Evolutionary conservation across 768 basidiomycete species (phyloP), one percentile per base, ranked within the genome.

Genomic region (Tricholoma sp.): DNA sequence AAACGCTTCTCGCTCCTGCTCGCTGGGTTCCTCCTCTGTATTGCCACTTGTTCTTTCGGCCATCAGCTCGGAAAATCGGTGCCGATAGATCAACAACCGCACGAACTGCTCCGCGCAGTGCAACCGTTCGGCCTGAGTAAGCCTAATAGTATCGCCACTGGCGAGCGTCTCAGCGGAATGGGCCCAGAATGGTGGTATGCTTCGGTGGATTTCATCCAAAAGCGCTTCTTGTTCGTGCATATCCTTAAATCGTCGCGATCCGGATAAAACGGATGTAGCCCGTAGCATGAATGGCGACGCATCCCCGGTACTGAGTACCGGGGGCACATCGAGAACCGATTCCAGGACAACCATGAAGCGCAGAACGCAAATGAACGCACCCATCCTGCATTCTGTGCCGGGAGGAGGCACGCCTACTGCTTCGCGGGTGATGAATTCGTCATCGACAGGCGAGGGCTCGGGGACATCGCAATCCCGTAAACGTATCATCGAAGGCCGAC

Each of bases 401-500:
- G 80, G 75, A 2, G 91, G 85, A 51, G 92, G 91, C 2, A 78
- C 69, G 14, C 77, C 78, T 41, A 89, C 71, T 21, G 82, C 81
- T 12, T 94, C 93, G 31, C 77, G 81, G 1, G 91, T 87, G 61
- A 96, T 88, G 68, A 81, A 89, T 67, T 97, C 94, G 69, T 97
- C 94, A 67, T 95, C 94, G 18, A 94, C 83, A 18, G 89, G 78
- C 5, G 85, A 73, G 2, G 93, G 92, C 68, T 95, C 94, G 4
- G 84, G 80, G n/a, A 94, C 88, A 66, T 97, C 94, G 71, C 92
- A 94, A 67, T 96, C 94, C 60, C 91, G 80, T 59, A 95, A 72
- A 47, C 93, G 82, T 62, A 97, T 79, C 78, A 94, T 82, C 2
- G 93, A 85, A 31, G 94, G 94, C 22, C 94, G 79, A 22, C 94